These are phyloP conservation scores for Aspergillus panamensis DNA, from an alignment of 495 filamentous ascomycete species.

Conservation along the genomic window DNA sequence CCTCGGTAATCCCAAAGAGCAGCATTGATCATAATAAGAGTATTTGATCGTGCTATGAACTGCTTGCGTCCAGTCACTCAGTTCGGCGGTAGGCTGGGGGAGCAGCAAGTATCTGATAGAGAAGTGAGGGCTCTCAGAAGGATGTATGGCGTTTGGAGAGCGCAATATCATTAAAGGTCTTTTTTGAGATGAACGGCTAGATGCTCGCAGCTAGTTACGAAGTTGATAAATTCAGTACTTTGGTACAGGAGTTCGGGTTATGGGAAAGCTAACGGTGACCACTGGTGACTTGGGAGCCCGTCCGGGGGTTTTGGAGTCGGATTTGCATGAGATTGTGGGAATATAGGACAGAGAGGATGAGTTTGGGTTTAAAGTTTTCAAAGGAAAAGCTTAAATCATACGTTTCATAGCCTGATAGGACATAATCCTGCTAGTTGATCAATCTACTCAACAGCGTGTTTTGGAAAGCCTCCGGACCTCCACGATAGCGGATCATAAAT, in stretches of 20 bases:
- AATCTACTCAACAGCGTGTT: conserved; percentile 40
- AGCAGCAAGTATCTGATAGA: conserved; percentile 31
- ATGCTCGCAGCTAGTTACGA: conserved; percentile 38
- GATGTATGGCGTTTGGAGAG: conserved; percentile 25
- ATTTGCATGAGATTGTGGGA: conserved; percentile 25
- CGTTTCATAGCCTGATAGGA: conserved; percentile 38
- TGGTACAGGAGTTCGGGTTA: conserved; percentile 34
- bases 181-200: conserved; percentile 30
- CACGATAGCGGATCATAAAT: conserved; percentile 39
- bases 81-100: conserved; percentile 32
- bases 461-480: conserved; percentile 35
- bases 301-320: conserved; percentile 15
- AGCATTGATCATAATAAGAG: conserved; percentile 37
- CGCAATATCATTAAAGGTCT: conserved; percentile 10
- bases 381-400: conserved; percentile 35
- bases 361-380: conserved; percentile 14
- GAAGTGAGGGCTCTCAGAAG: conserved; percentile 26
- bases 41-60: conserved; percentile 33
- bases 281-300: conserved; percentile 4
- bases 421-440: conserved; percentile 46
- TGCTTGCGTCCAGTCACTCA: conserved; percentile 34
- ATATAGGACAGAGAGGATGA: conserved; percentile 15
- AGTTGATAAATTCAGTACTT: conserved; percentile 38
- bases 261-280: conserved; percentile 13
- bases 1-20: conserved; percentile 43